Base-by-base conservation (phyloP, 2,329 filamentous ascomycete species). In the Pseudocercospora cruenta region DNA sequence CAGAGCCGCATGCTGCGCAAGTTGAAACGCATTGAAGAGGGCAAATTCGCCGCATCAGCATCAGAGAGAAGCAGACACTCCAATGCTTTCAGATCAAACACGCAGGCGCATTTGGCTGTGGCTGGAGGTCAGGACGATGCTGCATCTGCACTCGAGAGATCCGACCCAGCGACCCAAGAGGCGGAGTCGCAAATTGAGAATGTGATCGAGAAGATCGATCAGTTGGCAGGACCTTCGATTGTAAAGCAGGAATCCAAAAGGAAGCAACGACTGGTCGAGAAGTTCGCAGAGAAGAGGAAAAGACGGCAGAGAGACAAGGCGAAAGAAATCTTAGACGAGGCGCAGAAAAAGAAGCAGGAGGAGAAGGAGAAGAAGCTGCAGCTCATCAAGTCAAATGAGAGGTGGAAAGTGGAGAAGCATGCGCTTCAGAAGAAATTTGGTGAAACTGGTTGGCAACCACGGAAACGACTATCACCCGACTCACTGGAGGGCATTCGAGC, bases 391-490 rank as follows among this genome's bases (percentile, higher is more conserved):
- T 67, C 49, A 26, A 63, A 64, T 43, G 85, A 89, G 69, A 66
- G 74, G 3, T 98, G 95, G 95, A 85, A 87, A 76, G 78, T 87
- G 14, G 91, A 97, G 71, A 97, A 97, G 77, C 82, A 81, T 1
- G 90, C 88, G 0, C 80, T 96, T 39, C 86, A 89, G 72, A 79
- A 87, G 67, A 99, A 98, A 75, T 95, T 97, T 70, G 88, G 88
- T 1, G 86, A 90, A 7, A 88, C 80, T 45, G 81, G 90, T 9
- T 99, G 94, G 94, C 85, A 85, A 28, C 94, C 95, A 31, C 86
- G 87, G 58, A 97, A 96, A 79, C 90, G 90, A 65, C 85, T 99
- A 9, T 98, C 95, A 0, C 95, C 95, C 0, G 94, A 98, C 78
- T 93, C 94, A 0, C 83, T 97, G 33, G 90, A 91, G n/a, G 94